Evolutionary conservation across 495 filamentous ascomycete species (phyloP).

Genomic region (Bathelium albidoporum): DNA sequence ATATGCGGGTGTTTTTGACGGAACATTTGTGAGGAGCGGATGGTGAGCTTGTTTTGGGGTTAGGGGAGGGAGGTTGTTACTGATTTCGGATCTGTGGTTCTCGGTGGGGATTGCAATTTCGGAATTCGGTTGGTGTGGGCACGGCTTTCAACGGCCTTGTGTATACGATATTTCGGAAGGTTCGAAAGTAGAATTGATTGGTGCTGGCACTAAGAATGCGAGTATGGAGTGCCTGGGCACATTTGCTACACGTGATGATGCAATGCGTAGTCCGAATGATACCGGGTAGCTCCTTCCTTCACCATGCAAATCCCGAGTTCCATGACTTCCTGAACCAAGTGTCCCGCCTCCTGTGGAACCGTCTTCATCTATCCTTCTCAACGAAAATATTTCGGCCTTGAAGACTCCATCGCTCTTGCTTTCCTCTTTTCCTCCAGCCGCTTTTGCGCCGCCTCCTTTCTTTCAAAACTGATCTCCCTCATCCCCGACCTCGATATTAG

Average conservation of each 20-base stretch:
- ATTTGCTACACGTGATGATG: not conserved
- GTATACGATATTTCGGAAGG: not conserved
- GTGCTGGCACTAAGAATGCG: not conserved
- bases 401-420: not conserved
- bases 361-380: not conserved
- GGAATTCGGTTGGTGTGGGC: not conserved
- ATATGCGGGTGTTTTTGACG: conserved; percentile 18
- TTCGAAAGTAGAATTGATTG: not conserved
- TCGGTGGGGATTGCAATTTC: not conserved
- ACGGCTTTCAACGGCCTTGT: too few relatives aligned
- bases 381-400: not conserved
- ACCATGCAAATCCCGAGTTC: too few relatives aligned
- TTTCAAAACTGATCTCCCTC: not conserved
- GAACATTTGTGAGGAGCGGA: conserved; percentile 9
- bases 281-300: not conserved
- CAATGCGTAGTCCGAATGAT: not conserved
- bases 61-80: too few relatives aligned
- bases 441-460: not conserved
- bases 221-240: not conserved
- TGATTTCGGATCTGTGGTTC: too few relatives aligned
- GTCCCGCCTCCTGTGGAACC: too few relatives aligned
- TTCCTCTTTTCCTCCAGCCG: not conserved
- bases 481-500: not conserved
- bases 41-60: not conserved
- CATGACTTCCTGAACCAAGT: too few relatives aligned